A percentile compares a stretch with the other conserved stretches of the same genome.
Evolutionary conservation across 1,139 yeast species (phyloP).

Genomic region (Suhomyces bolitotheri): DNA sequence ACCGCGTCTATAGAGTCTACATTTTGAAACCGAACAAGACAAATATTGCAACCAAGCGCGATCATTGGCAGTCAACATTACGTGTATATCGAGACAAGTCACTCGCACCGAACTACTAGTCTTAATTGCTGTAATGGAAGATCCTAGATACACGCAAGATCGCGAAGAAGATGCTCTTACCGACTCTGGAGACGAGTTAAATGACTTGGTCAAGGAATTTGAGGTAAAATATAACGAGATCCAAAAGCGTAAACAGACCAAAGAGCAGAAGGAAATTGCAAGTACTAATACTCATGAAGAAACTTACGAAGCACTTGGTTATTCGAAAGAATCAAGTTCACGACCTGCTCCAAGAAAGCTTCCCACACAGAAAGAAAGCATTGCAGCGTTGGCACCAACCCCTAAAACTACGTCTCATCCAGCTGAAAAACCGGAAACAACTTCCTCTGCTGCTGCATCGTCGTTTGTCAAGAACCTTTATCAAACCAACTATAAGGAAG

Average conservation of each 20-base stretch:
- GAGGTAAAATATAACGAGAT: slow-evolving; percentile 21
- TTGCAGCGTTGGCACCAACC: neutral
- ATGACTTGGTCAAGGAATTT: slow-evolving; percentile 26
- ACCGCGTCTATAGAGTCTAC: slow-evolving; percentile 1
- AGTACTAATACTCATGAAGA: neutral
- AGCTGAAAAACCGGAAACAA: neutral
- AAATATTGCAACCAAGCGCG: neutral
- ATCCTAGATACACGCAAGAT: slow-evolving; percentile 19
- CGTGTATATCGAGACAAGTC: neutral
- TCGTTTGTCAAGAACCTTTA: slow-evolving; percentile 15
- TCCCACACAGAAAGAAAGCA: neutral
- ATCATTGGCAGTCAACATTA: neutral
- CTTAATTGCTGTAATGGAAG: slow-evolving; percentile 24
- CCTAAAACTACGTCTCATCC: neutral
- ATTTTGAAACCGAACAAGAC: too few relatives aligned
- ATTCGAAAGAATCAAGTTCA: neutral
- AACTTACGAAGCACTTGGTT: neutral
- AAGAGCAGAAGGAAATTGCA: neutral
- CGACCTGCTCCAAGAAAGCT: neutral
- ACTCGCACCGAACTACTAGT: too few relatives aligned
- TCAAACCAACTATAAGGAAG: slow-evolving; percentile 12
- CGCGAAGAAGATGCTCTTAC: slow-evolving; percentile 21
- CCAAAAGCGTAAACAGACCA: slow-evolving; percentile 15
- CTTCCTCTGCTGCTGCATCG: slow-evolving; percentile 8
- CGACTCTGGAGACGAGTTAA: slow-evolving; percentile 26